Conservation (phyloP, 495 filamentous ascomycete species). For the Trichocladium antarcticum region DNA sequence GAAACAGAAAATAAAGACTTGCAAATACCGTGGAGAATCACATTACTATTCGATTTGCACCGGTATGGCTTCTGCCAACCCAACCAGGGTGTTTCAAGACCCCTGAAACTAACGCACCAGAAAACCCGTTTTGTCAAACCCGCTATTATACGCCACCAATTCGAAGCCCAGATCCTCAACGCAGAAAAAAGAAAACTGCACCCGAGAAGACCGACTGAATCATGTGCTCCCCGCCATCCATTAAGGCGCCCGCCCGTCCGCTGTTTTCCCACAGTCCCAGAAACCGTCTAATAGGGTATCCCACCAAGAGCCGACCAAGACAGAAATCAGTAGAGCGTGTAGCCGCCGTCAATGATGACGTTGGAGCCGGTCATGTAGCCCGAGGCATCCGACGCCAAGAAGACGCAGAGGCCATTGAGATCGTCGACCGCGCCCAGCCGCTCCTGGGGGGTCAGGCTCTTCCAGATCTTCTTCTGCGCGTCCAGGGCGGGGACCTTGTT, state of each 20-base stretch:
- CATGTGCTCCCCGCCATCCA: background rate
- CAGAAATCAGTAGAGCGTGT: slow-evolving; percentile 33
- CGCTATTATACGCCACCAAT: too few relatives aligned
- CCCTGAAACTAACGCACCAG: too few relatives aligned
- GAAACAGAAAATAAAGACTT: too few relatives aligned
- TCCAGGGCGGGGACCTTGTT: slow-evolving; percentile 64
- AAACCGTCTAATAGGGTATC: slow-evolving; percentile 15
- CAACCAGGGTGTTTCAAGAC: too few relatives aligned
- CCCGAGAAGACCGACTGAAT: background rate
- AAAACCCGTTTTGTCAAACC: too few relatives aligned
- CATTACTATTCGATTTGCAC: too few relatives aligned
- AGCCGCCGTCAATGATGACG: slow-evolving; percentile 61
- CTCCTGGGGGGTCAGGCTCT: slow-evolving; percentile 57
- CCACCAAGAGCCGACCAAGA: background rate
- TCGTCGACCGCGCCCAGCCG: slow-evolving; percentile 65
- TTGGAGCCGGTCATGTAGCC: slow-evolving; percentile 72
- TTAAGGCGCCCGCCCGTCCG: background rate
- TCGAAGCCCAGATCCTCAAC: too few relatives aligned
- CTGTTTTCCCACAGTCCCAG: background rate
- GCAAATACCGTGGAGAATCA: too few relatives aligned
- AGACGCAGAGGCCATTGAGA: slow-evolving; percentile 67
- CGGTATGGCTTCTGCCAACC: too few relatives aligned
- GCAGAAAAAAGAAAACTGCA: background rate
- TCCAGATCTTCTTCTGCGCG: slow-evolving; percentile 72
- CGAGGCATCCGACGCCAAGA: slow-evolving; percentile 61